Evolutionary conservation across 106 monocot species (phyloP).

Genomic region (Alisma plantagoaquatica): DNA sequence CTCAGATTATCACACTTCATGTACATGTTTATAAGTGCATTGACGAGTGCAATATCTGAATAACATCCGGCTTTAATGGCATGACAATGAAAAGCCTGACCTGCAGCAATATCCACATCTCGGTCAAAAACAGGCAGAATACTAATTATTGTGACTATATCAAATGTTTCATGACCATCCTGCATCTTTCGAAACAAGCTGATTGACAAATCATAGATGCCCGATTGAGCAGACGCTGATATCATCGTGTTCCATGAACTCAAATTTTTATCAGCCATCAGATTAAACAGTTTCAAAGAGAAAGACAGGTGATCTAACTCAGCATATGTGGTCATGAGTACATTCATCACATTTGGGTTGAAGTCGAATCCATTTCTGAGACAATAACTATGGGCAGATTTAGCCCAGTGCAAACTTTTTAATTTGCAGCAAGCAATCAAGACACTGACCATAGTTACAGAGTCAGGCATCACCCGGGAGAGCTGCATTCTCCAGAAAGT

Average conservation of each 20-base stretch:
- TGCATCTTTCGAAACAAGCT: constrained; percentile 23
- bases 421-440: constrained; percentile 26
- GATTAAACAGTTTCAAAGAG: constrained; percentile 27
- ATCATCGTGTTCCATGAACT: constrained; percentile 67
- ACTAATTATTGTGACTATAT: constrained; percentile 49
- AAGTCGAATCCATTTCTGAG: constrained; percentile 31
- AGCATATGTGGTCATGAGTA: constrained; percentile 39
- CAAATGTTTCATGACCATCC: constrained; percentile 25
- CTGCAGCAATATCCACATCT: constrained; percentile 16
- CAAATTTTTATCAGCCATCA: constrained; percentile 24
- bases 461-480: constrained; percentile 31
- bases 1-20: constrained; percentile 25
- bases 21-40: constrained; percentile 72
- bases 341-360: constrained; percentile 34
- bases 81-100: constrained; percentile 38
- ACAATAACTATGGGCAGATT: constrained; percentile 46
- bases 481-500: constrained; percentile 29
- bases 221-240: constrained; percentile 27
- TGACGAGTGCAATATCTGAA: constrained; percentile 35
- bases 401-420: constrained; percentile 17
- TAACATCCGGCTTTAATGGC: constrained; percentile 33
- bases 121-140: constrained; percentile 26
- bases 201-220: constrained; percentile 15
- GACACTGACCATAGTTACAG: constrained; percentile 29
- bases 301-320: constrained; percentile 21